These are phyloP conservation scores for Misopates orontium DNA, from an alignment of 257 asterid species.

Conservation along the genomic window DNA sequence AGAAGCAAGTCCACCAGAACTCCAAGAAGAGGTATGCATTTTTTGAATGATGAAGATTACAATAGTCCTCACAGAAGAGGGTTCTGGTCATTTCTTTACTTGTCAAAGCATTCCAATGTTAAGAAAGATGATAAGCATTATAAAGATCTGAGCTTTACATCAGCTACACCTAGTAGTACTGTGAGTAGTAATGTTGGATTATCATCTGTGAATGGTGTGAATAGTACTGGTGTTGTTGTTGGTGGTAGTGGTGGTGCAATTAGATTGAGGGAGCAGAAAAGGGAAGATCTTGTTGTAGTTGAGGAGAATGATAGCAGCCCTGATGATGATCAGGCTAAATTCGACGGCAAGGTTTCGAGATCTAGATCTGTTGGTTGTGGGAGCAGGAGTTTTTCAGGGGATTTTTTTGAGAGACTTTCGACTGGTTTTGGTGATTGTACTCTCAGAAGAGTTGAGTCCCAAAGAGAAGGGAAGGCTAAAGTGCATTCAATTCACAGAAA, in stretches of 20 bases:
- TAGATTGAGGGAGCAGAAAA: conserved; percentile 50
- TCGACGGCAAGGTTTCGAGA: conserved; percentile 84
- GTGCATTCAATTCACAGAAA: conserved; percentile 39
- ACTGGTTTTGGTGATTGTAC: conserved; percentile 99
- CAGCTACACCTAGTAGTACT: conserved; percentile 33
- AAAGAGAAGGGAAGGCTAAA: conserved; percentile 86
- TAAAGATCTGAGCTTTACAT: conserved; percentile 46
- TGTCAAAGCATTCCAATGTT: conserved; percentile 44
- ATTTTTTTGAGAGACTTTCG: conserved; percentile 89
- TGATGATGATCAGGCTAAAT: conserved; percentile 37
- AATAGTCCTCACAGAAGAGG: conserved; percentile 53
- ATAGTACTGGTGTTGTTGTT: background rate
- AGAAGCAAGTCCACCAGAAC: conserved; percentile 81
- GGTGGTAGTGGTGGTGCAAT: conserved; percentile 9
- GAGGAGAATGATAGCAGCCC: conserved; percentile 80
- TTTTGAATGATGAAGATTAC: conserved; percentile 56
- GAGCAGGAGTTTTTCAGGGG: conserved; percentile 95
- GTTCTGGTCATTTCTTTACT: conserved; percentile 87
- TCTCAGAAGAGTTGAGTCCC: conserved; percentile 88
- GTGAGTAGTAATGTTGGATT: conserved; percentile 23
- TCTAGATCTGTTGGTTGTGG: conserved; percentile 99
- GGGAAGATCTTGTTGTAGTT: conserved; percentile 50
- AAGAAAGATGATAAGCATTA: conserved; percentile 42
- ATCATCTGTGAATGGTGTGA: conserved; percentile 31
- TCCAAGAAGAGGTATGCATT: conserved; percentile 55